phyloP scores from a whole-genome alignment of 257 asterid species.

The Fraxinus cuspidata region DNA sequence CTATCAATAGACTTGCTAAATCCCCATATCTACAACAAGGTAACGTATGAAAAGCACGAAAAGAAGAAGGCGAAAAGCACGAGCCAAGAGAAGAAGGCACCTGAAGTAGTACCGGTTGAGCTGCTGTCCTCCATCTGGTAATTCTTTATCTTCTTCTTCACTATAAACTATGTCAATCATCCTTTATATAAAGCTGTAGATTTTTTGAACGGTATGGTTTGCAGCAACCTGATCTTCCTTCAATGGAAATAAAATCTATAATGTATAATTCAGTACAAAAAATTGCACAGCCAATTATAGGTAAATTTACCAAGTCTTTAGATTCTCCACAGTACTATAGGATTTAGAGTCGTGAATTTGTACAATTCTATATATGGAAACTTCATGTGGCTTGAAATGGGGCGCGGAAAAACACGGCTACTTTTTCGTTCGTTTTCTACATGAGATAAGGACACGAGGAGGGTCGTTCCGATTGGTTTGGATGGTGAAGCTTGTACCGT shows the following conservation, averaged over 20 bases:
- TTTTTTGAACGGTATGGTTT: not conserved
- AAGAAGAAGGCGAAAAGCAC: not conserved
- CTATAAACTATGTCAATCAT: not conserved
- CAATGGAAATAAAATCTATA: constrained; percentile 24
- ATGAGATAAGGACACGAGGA: not conserved
- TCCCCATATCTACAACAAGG: no score
- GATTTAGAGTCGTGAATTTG: constrained; percentile 2
- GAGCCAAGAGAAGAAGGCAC: not conserved
- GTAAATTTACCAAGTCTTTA: not conserved
- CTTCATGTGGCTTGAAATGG: not conserved
- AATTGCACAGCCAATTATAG: constrained; percentile 19
- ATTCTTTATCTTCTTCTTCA: not conserved
- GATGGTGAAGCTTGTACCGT: not conserved
- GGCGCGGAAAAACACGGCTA: not conserved
- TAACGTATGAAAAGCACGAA: not conserved
- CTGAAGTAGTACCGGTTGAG: not conserved
- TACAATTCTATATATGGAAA: no score
- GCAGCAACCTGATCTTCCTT: not conserved
- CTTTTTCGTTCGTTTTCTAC: not conserved
- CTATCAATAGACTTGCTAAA: not conserved
- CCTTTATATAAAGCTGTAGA: not conserved
- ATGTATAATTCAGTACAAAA: constrained; percentile 15
- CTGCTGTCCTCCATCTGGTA: constrained; percentile 27
- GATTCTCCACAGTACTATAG: not conserved
- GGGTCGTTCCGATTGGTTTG: not conserved